phyloP scores from a whole-genome alignment of 1,139 yeast genomes.

The Suhomyces atakaporum region DNA sequence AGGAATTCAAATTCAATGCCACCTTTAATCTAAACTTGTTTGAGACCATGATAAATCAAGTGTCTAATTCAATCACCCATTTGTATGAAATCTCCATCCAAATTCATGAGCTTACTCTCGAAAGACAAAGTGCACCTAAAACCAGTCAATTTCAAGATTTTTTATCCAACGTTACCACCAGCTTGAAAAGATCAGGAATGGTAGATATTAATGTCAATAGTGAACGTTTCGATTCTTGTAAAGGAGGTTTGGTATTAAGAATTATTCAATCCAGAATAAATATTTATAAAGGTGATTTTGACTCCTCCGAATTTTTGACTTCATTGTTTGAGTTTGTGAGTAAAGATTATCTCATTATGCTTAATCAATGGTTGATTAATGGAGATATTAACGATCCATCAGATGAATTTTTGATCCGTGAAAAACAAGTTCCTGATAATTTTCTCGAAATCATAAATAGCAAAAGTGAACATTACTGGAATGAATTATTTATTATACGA shows the following conservation, averaged over 20 bases:
- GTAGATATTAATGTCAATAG: slow-evolving; percentile 54
- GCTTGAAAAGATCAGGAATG: slow-evolving; percentile 41
- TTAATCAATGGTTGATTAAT: slow-evolving; percentile 73
- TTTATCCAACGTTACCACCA: slow-evolving; percentile 26
- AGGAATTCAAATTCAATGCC: slow-evolving; percentile 48
- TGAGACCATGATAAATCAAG: slow-evolving; percentile 34
- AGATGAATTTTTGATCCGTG: slow-evolving; percentile 76
- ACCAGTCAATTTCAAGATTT: slow-evolving; percentile 16
- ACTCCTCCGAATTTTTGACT: slow-evolving; percentile 53
- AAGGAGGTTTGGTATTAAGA: slow-evolving; percentile 68
- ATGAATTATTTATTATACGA: slow-evolving; percentile 73
- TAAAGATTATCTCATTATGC: slow-evolving; percentile 62
- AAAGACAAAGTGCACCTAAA: slow-evolving; percentile 15
- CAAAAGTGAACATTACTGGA: slow-evolving; percentile 82
- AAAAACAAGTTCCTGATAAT: slow-evolving; percentile 35
- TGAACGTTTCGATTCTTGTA: slow-evolving; percentile 55
- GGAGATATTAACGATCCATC: slow-evolving; percentile 81
- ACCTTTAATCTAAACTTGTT: slow-evolving; percentile 36
- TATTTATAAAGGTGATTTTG: slow-evolving; percentile 65
- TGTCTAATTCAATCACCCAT: slow-evolving; percentile 44
- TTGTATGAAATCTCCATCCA: slow-evolving; percentile 55
- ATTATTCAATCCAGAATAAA: slow-evolving; percentile 61
- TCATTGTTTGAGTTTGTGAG: slow-evolving; percentile 62
- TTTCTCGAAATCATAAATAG: slow-evolving; percentile 42
- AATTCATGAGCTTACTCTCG: slow-evolving; percentile 44